Percentiles rank a stretch among this genome's conserved stretches.
Conservation (phyloP, 2,329 filamentous ascomycete genomes). For the Cladophialophora immunda region DNA sequence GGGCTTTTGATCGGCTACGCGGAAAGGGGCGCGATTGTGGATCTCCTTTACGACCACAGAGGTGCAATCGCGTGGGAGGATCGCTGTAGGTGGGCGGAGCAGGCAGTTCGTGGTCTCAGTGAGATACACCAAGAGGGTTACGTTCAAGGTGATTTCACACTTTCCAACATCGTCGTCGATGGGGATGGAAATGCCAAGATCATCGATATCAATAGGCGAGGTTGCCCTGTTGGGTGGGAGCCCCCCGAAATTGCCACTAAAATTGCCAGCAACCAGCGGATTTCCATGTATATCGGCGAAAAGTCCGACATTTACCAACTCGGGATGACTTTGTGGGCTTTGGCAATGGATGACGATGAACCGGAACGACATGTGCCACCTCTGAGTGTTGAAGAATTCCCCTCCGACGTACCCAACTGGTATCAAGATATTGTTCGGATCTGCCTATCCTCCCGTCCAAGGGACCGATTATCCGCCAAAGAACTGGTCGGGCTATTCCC, state of each 20-base stretch:
- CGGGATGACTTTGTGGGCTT: constrained; percentile 95
- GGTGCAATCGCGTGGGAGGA: constrained; percentile 72
- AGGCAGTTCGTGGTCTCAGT: constrained; percentile 87
- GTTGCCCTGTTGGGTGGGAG: constrained; percentile 98
- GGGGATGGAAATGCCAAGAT: constrained; percentile 86
- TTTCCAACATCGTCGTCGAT: constrained; percentile 97
- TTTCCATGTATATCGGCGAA: constrained; percentile 97
- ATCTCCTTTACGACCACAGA: constrained; percentile 83
- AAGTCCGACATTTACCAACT: constrained; percentile 97
- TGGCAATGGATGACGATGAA: constrained; percentile 88
- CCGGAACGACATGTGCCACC: constrained; percentile 82
- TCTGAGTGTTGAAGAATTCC: constrained; percentile 64
- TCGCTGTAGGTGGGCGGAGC: constrained; percentile 86
- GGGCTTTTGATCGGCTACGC: constrained; percentile 90
- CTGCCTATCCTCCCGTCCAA: constrained; percentile 79
- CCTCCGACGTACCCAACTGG: constrained; percentile 76
- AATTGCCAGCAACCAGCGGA: constrained; percentile 86
- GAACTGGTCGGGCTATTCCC: constrained; percentile 77
- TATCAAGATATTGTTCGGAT: constrained; percentile 78
- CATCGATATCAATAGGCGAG: constrained; percentile 96
- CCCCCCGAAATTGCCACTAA: constrained; percentile 88
- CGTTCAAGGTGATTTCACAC: constrained; percentile 95
- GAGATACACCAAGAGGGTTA: constrained; percentile 97
- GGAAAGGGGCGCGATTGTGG: constrained; percentile 84
- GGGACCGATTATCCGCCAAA: constrained; percentile 75